These are phyloP conservation scores for Coffea humblotiana DNA, from an alignment of 305 asterid species.

Conservation along the genomic window DNA sequence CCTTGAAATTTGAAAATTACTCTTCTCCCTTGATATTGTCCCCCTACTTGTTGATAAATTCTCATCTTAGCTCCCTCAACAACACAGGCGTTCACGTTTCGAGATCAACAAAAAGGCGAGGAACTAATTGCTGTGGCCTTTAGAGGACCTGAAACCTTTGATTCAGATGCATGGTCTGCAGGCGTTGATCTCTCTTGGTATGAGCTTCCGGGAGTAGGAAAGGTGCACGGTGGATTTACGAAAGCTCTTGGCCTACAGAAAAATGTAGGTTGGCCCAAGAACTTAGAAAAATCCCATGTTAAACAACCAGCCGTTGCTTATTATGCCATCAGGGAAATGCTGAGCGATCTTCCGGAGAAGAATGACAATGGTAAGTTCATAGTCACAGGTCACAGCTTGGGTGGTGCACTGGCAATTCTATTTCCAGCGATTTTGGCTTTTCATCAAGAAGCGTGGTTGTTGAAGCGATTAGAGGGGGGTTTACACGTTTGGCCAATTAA, in stretches of 20 bases:
- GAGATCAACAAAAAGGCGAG: conserved; percentile 25
- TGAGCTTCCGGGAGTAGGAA: conserved; percentile 38
- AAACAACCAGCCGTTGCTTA: conserved; percentile 28
- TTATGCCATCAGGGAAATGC: conserved; percentile 35
- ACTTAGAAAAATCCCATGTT: neutral
- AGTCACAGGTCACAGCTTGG: conserved; percentile 68
- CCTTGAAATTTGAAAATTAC: too few relatives aligned
- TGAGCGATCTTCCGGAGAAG: conserved; percentile 18
- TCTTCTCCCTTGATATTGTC: too few relatives aligned
- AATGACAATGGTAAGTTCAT: conserved; percentile 30
- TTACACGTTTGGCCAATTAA: conserved; percentile 56
- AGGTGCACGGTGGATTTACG: conserved; percentile 58
- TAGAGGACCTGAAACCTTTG: conserved; percentile 58
- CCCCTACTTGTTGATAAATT: too few relatives aligned
- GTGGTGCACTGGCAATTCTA: conserved; percentile 57
- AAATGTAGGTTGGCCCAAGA: conserved; percentile 32
- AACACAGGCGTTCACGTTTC: conserved; percentile 51
- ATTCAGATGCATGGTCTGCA: conserved; percentile 48
- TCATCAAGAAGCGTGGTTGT: conserved; percentile 31
- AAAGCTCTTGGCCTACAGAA: conserved; percentile 56
- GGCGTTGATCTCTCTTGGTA: conserved; percentile 61
- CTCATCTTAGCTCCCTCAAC: conserved; percentile 1
- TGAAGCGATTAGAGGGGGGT: conserved; percentile 52
- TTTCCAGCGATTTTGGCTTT: conserved; percentile 49
- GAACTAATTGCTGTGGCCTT: conserved; percentile 43